Evolutionary conservation across 768 basidiomycete species (phyloP).

Genomic region (Paxillus ammoniavirescens): DNA sequence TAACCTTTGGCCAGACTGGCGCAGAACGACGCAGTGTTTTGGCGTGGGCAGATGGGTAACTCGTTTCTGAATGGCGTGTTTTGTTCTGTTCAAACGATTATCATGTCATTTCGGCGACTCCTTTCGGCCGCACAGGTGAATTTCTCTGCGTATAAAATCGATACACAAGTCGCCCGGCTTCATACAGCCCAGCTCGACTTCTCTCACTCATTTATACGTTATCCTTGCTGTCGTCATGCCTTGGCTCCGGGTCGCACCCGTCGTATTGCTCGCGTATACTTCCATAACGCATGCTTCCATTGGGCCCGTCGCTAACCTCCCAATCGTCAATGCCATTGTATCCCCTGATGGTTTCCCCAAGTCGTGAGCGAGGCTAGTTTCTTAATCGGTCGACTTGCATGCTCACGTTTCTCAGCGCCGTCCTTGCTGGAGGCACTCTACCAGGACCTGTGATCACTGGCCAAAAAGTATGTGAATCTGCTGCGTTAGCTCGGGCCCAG

Average conservation of each 20-base stretch:
- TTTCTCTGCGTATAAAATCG: neutral
- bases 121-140: neutral
- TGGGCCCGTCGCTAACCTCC: slow-evolving; percentile 23
- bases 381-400: neutral
- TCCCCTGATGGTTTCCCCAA: slow-evolving; percentile 34
- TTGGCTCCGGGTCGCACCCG: slow-evolving; percentile 2
- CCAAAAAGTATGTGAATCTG: slow-evolving; percentile 27
- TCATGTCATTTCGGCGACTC: neutral
- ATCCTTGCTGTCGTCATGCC: neutral
- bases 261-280: slow-evolving; percentile 1
- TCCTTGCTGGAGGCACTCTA: slow-evolving; percentile 37
- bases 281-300: slow-evolving; percentile 7
- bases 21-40: neutral
- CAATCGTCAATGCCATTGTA: slow-evolving; percentile 16
- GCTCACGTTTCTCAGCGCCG: slow-evolving; percentile 24
- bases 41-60: neutral
- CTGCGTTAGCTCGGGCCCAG: neutral
- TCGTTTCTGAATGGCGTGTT: neutral
- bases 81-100: neutral
- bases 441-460: slow-evolving; percentile 41
- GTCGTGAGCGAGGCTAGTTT: slow-evolving; percentile 14
- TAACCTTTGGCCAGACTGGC: neutral
- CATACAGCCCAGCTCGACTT: neutral
- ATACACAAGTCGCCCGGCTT: neutral
- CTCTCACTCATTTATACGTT: neutral